A percentile compares a stretch with the other conserved stretches of the same genome.
These are phyloP conservation scores for Beauveria scarabaeidicola DNA, from an alignment of 2,329 filamentous ascomycete species.

Conservation along the genomic window DNA sequence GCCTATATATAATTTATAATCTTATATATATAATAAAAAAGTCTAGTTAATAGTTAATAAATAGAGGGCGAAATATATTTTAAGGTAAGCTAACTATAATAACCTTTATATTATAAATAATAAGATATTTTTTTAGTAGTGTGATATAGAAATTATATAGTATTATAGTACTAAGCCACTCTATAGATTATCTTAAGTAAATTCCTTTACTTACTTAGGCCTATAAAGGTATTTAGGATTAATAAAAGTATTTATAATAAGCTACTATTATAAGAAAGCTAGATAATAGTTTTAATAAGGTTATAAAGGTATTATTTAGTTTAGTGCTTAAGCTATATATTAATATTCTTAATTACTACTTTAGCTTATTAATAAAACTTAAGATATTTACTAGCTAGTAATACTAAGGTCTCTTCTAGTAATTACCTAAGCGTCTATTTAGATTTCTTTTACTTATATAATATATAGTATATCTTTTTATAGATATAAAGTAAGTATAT, in stretches of 20 bases:
- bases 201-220: conserved; percentile 11
- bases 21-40: neutral
- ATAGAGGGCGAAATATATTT: conserved; percentile 1
- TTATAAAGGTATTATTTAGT: conserved; percentile 16
- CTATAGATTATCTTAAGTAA: conserved; percentile 26
- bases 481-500: conserved; percentile 20
- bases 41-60: neutral
- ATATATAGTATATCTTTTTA: conserved; percentile 21
- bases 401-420: neutral
- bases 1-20: neutral
- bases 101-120: conserved; percentile 23
- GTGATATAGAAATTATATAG: conserved; percentile 24
- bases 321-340: conserved; percentile 21
- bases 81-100: conserved; percentile 21
- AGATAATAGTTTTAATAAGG: conserved; percentile 23
- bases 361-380: conserved; percentile 16
- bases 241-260: neutral
- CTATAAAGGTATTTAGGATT: conserved; percentile 18
- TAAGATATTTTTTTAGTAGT: conserved; percentile 21
- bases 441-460: conserved; percentile 14
- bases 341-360: conserved; percentile 17
- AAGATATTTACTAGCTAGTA: neutral
- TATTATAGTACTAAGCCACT: conserved; percentile 29
- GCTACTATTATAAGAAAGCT: conserved; percentile 16
- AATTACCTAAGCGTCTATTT: conserved; percentile 10